Evolutionary conservation across 495 filamentous ascomycete species (phyloP).

Genomic region (Penicillium roqueforti): DNA sequence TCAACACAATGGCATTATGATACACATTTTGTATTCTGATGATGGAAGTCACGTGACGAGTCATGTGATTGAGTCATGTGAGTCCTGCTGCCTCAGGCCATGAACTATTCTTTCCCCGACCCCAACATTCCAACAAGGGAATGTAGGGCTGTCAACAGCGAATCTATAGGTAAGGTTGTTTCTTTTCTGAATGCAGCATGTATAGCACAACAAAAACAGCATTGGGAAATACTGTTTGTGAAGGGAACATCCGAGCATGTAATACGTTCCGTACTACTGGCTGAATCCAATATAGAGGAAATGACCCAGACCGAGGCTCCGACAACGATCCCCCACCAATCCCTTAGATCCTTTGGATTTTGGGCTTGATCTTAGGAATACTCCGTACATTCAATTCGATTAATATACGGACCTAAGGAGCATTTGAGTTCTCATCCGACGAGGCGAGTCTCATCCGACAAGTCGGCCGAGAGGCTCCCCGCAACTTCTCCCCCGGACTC

Average conservation of each 20-base stretch:
- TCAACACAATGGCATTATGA: not conserved
- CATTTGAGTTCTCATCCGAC: not conserved
- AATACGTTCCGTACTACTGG: conserved; percentile 7
- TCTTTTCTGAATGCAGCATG: not conserved
- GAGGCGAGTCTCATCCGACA: not conserved
- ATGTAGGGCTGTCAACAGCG: not conserved
- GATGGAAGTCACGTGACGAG: not conserved
- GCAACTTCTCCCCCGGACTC: conserved; percentile 27
- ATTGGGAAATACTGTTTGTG: not conserved
- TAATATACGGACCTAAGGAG: not conserved
- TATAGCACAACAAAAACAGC: not conserved
- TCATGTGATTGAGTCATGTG: not conserved
- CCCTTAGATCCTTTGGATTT: not conserved
- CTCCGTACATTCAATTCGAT: not conserved
- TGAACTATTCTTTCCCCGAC: not conserved
- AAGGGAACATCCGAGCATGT: not conserved
- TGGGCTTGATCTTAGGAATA: not conserved
- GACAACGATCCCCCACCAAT: not conserved
- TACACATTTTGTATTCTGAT: not conserved
- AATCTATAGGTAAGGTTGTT: not conserved
- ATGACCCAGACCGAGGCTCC: not conserved
- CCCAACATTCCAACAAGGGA: not conserved
- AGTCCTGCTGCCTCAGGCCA: not conserved
- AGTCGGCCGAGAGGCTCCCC: conserved; percentile 30
- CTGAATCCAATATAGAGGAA: not conserved